These are phyloP conservation scores for bread wheat (Triticum aestivum) DNA, from an alignment of 176 grass and related monocot species.

Conservation along the genomic window DNA sequence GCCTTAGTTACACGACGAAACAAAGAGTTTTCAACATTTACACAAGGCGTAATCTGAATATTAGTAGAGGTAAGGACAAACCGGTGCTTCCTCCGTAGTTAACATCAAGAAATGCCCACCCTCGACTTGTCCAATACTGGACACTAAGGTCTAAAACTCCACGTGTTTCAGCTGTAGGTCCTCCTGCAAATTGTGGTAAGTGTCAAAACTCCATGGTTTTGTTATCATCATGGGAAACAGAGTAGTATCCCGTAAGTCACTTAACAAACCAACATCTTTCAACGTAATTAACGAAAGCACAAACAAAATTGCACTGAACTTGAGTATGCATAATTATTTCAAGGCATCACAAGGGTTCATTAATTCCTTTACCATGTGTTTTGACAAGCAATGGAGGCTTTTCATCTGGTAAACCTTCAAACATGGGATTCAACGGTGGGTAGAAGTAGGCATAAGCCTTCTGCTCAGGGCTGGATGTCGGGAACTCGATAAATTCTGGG, in stretches of 20 bases:
- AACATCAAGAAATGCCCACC: conserved; percentile 96
- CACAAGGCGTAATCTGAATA: neutral
- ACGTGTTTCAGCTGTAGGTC: conserved; percentile 76
- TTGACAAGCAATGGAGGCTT: conserved; percentile 86
- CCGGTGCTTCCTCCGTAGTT: conserved; percentile 96
- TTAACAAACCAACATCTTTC: conserved; percentile 13
- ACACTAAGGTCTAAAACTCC: conserved; percentile 71
- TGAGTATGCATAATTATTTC: conserved; percentile 13
- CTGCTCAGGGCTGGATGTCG: conserved; percentile 59
- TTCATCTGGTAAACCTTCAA: conserved; percentile 69
- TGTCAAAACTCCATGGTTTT: conserved; percentile 18
- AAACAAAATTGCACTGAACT: neutral
- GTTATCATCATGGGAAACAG: conserved; percentile 18
- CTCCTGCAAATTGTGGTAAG: conserved; percentile 50
- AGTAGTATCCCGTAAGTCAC: neutral
- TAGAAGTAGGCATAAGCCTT: conserved; percentile 98
- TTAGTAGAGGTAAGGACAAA: conserved; percentile 33
- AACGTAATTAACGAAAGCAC: neutral
- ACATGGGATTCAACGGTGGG: conserved; percentile 65
- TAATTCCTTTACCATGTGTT: conserved; percentile 74
- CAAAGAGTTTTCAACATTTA: neutral
- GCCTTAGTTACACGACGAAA: neutral
- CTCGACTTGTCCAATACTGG: conserved; percentile 97
- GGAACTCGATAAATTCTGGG: conserved; percentile 84
- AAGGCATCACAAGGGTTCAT: conserved; percentile 3